These are phyloP conservation scores for Fusarium abutilonis DNA, from an alignment of 2,329 filamentous ascomycete genomes.

Conservation along the genomic window DNA sequence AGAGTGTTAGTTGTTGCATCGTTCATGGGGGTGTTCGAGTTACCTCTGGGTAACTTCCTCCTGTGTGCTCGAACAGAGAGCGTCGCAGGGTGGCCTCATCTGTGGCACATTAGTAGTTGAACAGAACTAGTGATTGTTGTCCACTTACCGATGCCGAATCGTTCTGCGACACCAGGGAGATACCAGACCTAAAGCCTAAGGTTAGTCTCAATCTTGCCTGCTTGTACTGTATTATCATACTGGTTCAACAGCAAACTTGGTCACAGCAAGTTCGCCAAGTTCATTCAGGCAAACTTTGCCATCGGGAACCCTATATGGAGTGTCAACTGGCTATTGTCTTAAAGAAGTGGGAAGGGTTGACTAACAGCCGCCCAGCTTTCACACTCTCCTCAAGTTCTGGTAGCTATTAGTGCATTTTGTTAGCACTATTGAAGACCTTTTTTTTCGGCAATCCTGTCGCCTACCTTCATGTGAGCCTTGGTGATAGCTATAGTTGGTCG, in stretches of 20 bases:
- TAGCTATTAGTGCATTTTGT: constrained; percentile 57
- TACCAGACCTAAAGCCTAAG: constrained; percentile 70
- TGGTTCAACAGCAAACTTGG: constrained; percentile 96
- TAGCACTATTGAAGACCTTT: not conserved
- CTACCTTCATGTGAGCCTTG: constrained; percentile 86
- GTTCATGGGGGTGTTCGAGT: not conserved
- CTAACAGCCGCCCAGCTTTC: constrained; percentile 74
- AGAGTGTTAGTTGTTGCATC: constrained; percentile 34
- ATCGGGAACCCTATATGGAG: constrained; percentile 66
- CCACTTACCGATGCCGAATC: constrained; percentile 83
- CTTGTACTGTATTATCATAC: constrained; percentile 59
- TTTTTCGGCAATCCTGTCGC: not conserved
- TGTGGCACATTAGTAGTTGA: constrained; percentile 47
- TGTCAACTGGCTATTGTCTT: constrained; percentile 23
- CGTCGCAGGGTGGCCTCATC: constrained; percentile 89
- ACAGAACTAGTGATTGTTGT: not conserved
- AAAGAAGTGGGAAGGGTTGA: not conserved
- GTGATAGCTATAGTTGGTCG: constrained; percentile 92
- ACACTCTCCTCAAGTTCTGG: constrained; percentile 94
- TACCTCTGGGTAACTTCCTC: constrained; percentile 91
- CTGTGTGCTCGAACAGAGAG: constrained; percentile 92
- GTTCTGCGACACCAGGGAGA: constrained; percentile 84
- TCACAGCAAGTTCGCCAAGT: constrained; percentile 88
- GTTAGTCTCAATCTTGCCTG: constrained; percentile 5
- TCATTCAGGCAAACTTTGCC: constrained; percentile 91